These are phyloP conservation scores for Kwoniella dendrophila DNA, from an alignment of 768 basidiomycete species.

Conservation along the genomic window DNA sequence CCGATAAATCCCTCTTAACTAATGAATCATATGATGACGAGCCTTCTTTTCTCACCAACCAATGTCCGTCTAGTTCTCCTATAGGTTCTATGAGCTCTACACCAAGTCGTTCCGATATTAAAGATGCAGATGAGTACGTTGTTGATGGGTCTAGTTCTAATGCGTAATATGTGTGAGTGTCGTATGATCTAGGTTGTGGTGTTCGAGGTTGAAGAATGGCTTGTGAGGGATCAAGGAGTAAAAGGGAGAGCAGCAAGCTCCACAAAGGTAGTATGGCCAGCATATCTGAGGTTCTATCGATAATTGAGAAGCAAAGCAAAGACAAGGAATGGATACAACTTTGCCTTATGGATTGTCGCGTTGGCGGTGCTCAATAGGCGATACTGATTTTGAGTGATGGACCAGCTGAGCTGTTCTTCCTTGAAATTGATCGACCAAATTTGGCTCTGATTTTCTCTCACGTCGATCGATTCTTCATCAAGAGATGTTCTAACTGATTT, in stretches of 20 bases:
- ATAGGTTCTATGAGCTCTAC: constrained; percentile 85
- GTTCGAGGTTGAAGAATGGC: constrained; percentile 24
- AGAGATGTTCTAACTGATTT: too few species aligned
- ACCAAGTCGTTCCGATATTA: constrained; percentile 66
- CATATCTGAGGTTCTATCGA: background rate
- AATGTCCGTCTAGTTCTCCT: constrained; percentile 78
- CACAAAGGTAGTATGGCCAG: constrained; percentile 10
- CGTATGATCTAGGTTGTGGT: constrained; percentile 53
- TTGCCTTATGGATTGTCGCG: background rate
- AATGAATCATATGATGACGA: constrained; percentile 1
- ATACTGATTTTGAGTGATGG: too few species aligned
- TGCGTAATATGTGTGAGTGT: constrained; percentile 72
- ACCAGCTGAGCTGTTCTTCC: too few species aligned
- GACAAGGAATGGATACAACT: background rate
- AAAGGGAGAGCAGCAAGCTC: constrained; percentile 20
- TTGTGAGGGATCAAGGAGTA: constrained; percentile 8
- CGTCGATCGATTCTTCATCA: too few species aligned
- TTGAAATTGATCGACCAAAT: too few species aligned
- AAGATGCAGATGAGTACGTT: constrained; percentile 63
- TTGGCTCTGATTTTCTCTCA: too few species aligned
- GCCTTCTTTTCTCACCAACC: constrained; percentile 68
- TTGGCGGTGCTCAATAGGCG: background rate
- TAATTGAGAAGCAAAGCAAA: background rate
- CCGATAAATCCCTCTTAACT: constrained; percentile 5
- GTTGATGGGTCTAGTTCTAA: constrained; percentile 59